Base-by-base conservation (phyloP, 495 filamentous ascomycete species). In the Hypoxylon intermedium region DNA sequence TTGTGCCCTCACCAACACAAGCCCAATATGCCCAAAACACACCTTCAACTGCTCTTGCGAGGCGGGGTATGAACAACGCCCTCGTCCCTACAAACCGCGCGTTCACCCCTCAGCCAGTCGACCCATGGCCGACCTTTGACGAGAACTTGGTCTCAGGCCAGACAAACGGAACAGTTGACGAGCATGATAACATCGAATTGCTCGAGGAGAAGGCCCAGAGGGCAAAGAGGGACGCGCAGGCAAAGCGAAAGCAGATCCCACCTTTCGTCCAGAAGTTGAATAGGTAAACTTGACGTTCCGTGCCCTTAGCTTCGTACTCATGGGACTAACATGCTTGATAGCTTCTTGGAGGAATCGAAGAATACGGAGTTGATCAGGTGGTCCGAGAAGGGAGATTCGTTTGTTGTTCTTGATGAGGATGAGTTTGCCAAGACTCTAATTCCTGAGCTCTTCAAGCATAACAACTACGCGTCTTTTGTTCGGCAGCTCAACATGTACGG, bases 401-500 rank as follows among this genome's bases (percentile, higher is more conserved):
- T 99, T 72, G 87, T 98, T 36, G 94, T 99, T 6, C 74, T 97
- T 3, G 95, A 99, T 68, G 94, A 99, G 73, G 94, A 99, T 69
- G 95, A 98, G 71, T 99, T 99, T 74, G 95, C 94, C n/a, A 93
- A 91, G 71, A 96, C 88, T 0, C 73, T 99, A 55, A 98, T 99
- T 43, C 94, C 94, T 2, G 94, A 98, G 69, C 81, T 97, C 6
- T 99, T 98, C 83, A 99, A 99, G 71, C 95, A 98, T 75, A 98
- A 97, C 73, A 99, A 98, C 73, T 99, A 98, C 72, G 93, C 94
- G 5, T 98, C 95, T 1, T 99, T 99, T 67, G 94, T 99, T 20
- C 90, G 94, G 7, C 94, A 98, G 69, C 82, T 98, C 59, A 98
- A 98, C 69, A 98, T 98, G 94, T 98, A 99, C 72, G 94, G 94